Conservation (phyloP, 1,284 basidiomycete genomes). For the Schizopora paradoxa region DNA sequence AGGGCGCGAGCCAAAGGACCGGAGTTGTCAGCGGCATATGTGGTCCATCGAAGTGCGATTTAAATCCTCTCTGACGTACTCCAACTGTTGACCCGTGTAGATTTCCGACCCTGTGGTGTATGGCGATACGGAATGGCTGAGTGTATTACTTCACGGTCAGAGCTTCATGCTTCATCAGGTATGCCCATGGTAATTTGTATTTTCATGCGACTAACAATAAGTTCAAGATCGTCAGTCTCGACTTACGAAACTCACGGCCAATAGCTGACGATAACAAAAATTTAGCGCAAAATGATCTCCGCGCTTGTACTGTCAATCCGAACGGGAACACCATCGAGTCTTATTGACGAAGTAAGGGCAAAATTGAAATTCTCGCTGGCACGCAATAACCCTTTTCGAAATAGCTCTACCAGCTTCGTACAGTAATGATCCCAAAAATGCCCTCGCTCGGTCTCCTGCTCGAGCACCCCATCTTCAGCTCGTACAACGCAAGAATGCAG, state of each 20-base stretch:
- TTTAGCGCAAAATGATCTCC: slow-evolving; percentile 95
- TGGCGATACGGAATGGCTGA: slow-evolving; percentile 93
- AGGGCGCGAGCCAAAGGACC: slow-evolving; percentile 78
- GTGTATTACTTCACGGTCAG: slow-evolving; percentile 91
- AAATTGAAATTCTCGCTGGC: not conserved
- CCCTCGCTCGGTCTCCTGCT: slow-evolving; percentile 94
- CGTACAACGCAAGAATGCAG: slow-evolving; percentile 67
- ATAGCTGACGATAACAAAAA: slow-evolving; percentile 4
- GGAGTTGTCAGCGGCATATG: slow-evolving; percentile 80
- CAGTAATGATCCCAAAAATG: slow-evolving; percentile 91
- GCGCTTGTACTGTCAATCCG: slow-evolving; percentile 76
- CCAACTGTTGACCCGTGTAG: slow-evolving; percentile 33
- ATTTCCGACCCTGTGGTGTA: slow-evolving; percentile 77
- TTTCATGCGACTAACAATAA: slow-evolving; percentile 20
- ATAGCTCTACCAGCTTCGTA: slow-evolving; percentile 68
- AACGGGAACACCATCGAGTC: slow-evolving; percentile 64
- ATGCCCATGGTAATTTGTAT: slow-evolving; percentile 21
- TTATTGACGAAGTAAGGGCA: slow-evolving; percentile 68
- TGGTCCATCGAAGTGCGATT: slow-evolving; percentile 70
- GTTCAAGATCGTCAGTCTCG: slow-evolving; percentile 23
- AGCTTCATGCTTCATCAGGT: slow-evolving; percentile 99
- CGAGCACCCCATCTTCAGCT: slow-evolving; percentile 84
- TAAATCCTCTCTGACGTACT: slow-evolving; percentile 2
- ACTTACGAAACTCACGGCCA: slow-evolving; percentile 9
- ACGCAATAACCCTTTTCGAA: slow-evolving; percentile 4